phyloP scores from a whole-genome alignment of 2,329 filamentous ascomycete species.

The Didymella lethalis region DNA sequence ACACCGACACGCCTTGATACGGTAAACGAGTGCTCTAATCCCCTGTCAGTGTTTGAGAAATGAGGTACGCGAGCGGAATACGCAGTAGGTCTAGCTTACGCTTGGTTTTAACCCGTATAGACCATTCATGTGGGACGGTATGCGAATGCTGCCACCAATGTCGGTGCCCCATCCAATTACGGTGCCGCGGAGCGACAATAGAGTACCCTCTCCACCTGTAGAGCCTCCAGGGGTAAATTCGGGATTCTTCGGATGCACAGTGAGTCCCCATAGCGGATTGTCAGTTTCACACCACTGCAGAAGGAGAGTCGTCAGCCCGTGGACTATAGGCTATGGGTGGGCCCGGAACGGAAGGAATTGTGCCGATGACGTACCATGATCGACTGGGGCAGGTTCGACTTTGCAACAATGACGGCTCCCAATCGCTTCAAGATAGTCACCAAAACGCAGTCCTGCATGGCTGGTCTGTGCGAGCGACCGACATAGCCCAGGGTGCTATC shows the following conservation, averaged over 20 bases:
- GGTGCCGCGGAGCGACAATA: constrained; percentile 63
- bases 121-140: constrained; percentile 67
- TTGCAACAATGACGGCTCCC: constrained; percentile 57
- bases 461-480: constrained; percentile 65
- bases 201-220: constrained; percentile 66
- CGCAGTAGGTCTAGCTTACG: constrained; percentile 28
- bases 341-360: not conserved
- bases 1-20: constrained; percentile 66
- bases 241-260: constrained; percentile 65
- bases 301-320: constrained; percentile 49
- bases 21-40: constrained; percentile 64
- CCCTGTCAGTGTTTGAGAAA: constrained; percentile 2
- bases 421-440: constrained; percentile 65
- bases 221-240: constrained; percentile 64
- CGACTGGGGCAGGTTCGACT: constrained; percentile 65
- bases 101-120: constrained; percentile 64
- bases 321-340: constrained; percentile 46
- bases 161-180: constrained; percentile 67
- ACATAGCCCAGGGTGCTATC: constrained; percentile 66
- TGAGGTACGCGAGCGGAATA: constrained; percentile 4
- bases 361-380: constrained; percentile 56
- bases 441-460: constrained; percentile 60
- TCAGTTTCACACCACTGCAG: constrained; percentile 66
- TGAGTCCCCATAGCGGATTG: constrained; percentile 68
- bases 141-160: constrained; percentile 64